Conservation (phyloP, 2,329 filamentous ascomycete species). For the Claviceps capensis region DNA sequence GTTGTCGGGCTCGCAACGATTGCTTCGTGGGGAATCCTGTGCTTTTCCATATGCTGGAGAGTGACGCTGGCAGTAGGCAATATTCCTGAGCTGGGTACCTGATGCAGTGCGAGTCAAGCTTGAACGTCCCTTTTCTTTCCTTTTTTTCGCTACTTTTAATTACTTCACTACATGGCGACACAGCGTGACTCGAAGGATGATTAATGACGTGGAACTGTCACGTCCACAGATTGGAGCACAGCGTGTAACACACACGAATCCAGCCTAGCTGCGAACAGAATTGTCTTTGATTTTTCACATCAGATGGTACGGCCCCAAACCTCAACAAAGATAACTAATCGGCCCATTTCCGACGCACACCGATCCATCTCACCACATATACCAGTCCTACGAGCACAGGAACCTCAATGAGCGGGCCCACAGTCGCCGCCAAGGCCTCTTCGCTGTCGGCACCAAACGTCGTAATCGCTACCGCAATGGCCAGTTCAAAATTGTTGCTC, state of each 20-base stretch:
- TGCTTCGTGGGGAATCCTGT: constrained; percentile 22
- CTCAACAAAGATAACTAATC: background rate
- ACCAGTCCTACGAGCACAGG: constrained; percentile 67
- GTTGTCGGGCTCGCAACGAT: constrained; percentile 14
- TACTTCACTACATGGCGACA: background rate
- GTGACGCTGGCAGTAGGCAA: background rate
- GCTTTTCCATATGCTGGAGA: constrained; percentile 21
- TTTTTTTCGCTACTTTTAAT: background rate
- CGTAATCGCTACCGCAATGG: constrained; percentile 76
- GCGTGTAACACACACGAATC: background rate
- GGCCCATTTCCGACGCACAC: constrained; percentile 2
- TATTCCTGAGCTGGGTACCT: constrained; percentile 1
- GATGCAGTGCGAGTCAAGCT: too few species aligned
- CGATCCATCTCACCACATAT: constrained; percentile 36
- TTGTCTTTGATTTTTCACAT: background rate
- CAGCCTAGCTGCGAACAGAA: background rate
- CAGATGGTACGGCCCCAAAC: background rate
- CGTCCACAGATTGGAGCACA: background rate
- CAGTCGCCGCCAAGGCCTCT: constrained; percentile 69
- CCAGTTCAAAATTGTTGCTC: constrained; percentile 88
- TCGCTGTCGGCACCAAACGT: constrained; percentile 66
- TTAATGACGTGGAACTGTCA: background rate
- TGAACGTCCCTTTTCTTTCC: background rate
- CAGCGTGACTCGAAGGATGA: background rate
- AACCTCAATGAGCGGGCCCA: constrained; percentile 77